Evolutionary conservation across 495 filamentous ascomycete genomes (phyloP).

Genomic region (Aspergillus asperescens): DNA sequence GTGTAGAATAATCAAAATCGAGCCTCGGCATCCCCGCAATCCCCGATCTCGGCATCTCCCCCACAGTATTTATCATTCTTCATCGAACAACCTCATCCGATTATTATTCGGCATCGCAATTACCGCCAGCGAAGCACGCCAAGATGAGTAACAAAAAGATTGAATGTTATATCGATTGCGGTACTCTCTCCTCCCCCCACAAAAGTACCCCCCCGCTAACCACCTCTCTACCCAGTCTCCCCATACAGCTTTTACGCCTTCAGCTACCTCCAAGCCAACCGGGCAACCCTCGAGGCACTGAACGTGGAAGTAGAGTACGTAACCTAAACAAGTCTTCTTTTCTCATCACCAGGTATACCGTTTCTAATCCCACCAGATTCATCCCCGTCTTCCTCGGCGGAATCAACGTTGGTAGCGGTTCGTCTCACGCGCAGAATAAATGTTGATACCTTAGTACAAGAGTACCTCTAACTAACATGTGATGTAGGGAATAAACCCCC

Average conservation of each 20-base stretch:
- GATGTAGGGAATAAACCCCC: slow-evolving; percentile 53
- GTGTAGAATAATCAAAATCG: background rate
- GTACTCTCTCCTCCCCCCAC: slow-evolving; percentile 25
- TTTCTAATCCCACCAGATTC: slow-evolving; percentile 43
- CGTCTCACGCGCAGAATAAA: slow-evolving; percentile 4
- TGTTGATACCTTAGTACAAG: background rate
- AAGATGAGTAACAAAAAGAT: slow-evolving; percentile 52
- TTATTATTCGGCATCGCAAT: too few relatives aligned
- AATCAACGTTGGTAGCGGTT: slow-evolving; percentile 60
- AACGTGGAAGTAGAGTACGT: slow-evolving; percentile 57
- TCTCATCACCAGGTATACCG: background rate
- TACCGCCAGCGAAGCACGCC: background rate
- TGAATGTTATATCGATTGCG: slow-evolving; percentile 56
- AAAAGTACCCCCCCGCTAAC: too few relatives aligned
- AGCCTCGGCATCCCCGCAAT: background rate
- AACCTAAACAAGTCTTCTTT: too few relatives aligned
- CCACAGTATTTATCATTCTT: too few relatives aligned
- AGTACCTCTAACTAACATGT: background rate
- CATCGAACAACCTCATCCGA: too few relatives aligned
- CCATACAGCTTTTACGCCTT: slow-evolving; percentile 65
- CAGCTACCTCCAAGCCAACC: slow-evolving; percentile 52
- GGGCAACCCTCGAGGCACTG: slow-evolving; percentile 47
- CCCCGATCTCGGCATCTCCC: too few relatives aligned
- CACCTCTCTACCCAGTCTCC: slow-evolving; percentile 60
- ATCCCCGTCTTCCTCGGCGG: slow-evolving; percentile 70